These are phyloP conservation scores for Apostasia shenzhenica DNA, from an alignment of 106 monocot genomes.

Conservation along the genomic window DNA sequence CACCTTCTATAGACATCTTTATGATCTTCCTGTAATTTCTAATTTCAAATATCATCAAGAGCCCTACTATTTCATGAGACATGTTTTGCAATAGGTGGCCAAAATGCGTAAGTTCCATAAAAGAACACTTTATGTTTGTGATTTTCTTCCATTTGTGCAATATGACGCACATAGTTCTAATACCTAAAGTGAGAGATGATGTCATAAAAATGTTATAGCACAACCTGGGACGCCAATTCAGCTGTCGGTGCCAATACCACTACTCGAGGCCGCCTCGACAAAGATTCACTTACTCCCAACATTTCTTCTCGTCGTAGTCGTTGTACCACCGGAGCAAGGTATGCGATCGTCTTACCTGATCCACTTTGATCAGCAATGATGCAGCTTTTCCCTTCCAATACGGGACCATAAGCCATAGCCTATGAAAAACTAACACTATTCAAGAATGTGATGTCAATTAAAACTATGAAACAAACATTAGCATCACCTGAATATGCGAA, in stretches of 20 bases:
- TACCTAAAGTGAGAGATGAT: neutral
- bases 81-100: no score
- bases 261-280: slow-evolving; percentile 51
- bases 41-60: no score
- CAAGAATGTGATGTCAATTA: neutral
- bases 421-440: slow-evolving; percentile 17
- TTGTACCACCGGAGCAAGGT: slow-evolving; percentile 81
- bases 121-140: no score
- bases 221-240: slow-evolving; percentile 94
- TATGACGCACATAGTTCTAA: neutral
- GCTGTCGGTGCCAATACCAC: slow-evolving; percentile 83
- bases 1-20: no score
- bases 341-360: slow-evolving; percentile 93
- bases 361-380: slow-evolving; percentile 96
- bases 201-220: slow-evolving; percentile 8
- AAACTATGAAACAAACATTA: neutral
- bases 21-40: no score
- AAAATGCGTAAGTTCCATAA: no score
- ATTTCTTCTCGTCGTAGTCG: slow-evolving; percentile 74
- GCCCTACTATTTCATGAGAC: no score
- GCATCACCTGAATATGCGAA: slow-evolving; percentile 84
- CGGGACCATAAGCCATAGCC: slow-evolving; percentile 67
- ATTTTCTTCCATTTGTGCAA: no score
- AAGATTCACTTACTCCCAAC: slow-evolving; percentile 44
- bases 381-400: slow-evolving; percentile 85